phyloP scores from a whole-genome alignment of 2,329 filamentous ascomycete species.

The Fusarium sp. region DNA sequence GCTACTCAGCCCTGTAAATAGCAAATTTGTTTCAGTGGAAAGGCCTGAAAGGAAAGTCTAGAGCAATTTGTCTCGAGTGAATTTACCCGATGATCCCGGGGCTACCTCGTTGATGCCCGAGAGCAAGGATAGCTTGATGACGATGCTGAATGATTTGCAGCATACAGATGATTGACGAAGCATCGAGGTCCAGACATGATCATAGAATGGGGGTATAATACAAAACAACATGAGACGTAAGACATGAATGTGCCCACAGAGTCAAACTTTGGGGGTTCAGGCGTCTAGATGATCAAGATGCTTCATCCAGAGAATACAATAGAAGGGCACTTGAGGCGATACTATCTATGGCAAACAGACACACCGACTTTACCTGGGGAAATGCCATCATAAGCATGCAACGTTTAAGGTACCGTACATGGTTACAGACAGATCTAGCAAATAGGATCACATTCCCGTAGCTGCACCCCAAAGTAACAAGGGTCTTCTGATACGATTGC shows the following conservation, averaged over 20 bases:
- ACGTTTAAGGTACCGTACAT: constrained; percentile 6
- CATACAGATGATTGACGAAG: constrained; percentile 24
- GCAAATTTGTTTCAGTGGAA: neutral
- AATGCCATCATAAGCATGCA: constrained; percentile 14
- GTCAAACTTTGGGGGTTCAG: constrained; percentile 22
- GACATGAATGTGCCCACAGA: constrained; percentile 9
- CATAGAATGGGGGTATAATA: constrained; percentile 14
- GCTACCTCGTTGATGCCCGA: constrained; percentile 12
- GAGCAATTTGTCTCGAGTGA: neutral
- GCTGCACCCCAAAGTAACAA: constrained; percentile 21
- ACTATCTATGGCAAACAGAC: neutral
- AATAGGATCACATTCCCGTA: constrained; percentile 28
- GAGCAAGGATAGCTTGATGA: neutral
- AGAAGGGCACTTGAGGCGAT: neutral
- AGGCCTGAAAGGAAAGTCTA: neutral
- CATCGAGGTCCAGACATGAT: constrained; percentile 2
- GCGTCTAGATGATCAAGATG: constrained; percentile 6
- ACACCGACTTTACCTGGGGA: constrained; percentile 33
- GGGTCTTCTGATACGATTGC: constrained; percentile 20
- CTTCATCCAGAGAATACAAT: neutral
- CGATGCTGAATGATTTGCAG: neutral
- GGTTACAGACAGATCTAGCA: constrained; percentile 8
- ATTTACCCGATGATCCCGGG: constrained; percentile 1
- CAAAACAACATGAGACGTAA: constrained; percentile 17
- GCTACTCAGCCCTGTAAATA: constrained; percentile 30